These are phyloP conservation scores for Ceratocystis huliohia DNA, from an alignment of 2,329 filamentous ascomycete species.

Conservation along the genomic window DNA sequence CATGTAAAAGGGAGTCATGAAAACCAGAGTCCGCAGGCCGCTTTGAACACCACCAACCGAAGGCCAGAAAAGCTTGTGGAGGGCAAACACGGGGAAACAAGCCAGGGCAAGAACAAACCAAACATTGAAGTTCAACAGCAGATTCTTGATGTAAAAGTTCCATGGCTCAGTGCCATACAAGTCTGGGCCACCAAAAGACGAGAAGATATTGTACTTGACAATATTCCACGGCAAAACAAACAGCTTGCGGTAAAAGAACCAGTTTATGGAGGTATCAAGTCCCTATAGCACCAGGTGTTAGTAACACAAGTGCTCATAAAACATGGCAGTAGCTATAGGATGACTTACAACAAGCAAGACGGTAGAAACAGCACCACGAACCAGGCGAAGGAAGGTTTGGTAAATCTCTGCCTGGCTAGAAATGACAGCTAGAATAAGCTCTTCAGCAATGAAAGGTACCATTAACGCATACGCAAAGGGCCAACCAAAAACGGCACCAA, in stretches of 20 bases:
- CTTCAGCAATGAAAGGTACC: constrained; percentile 68
- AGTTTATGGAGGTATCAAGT: constrained; percentile 58
- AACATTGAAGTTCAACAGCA: constrained; percentile 86
- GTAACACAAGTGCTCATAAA: not conserved
- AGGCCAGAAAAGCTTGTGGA: constrained; percentile 55
- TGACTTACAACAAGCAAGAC: constrained; percentile 53
- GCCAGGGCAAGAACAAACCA: constrained; percentile 75
- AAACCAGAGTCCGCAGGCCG: constrained; percentile 61
- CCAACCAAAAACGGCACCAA: constrained; percentile 81
- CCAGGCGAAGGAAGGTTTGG: constrained; percentile 46
- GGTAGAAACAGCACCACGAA: constrained; percentile 55
- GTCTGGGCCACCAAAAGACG: constrained; percentile 66
- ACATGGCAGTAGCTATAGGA: not conserved
- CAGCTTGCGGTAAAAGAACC: constrained; percentile 71
- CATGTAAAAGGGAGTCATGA: constrained; percentile 78
- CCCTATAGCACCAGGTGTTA: constrained; percentile 35
- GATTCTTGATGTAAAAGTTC: constrained; percentile 90
- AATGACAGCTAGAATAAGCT: constrained; percentile 46
- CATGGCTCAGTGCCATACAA: constrained; percentile 94
- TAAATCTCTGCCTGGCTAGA: constrained; percentile 47
- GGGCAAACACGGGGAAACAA: constrained; percentile 59
- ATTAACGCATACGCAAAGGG: constrained; percentile 80
- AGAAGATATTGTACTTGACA: constrained; percentile 89
- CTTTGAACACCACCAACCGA: constrained; percentile 53
- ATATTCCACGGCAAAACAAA: constrained; percentile 82